A percentile compares a stretch with the other conserved stretches of the same genome.
Evolutionary conservation across 2,329 filamentous ascomycete genomes (phyloP).

Genomic region (Botrytis sinoallii): DNA sequence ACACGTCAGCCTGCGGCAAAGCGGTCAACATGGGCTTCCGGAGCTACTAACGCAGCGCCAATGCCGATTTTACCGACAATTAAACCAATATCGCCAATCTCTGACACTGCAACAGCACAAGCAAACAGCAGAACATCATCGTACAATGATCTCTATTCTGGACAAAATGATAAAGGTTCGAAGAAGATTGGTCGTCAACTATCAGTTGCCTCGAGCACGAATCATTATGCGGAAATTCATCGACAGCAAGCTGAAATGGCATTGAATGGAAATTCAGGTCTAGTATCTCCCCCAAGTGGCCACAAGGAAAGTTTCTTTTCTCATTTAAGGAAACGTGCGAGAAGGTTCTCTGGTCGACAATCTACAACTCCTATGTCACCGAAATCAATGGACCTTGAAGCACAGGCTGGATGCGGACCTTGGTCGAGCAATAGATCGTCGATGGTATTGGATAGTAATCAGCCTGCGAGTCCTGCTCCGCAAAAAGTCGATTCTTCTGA

Average conservation of each 20-base stretch:
- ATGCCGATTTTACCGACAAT: slow-evolving; percentile 97
- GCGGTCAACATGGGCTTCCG: slow-evolving; percentile 90
- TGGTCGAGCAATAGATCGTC: slow-evolving; percentile 86
- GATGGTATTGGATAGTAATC: slow-evolving; percentile 64
- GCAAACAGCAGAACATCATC: slow-evolving; percentile 64
- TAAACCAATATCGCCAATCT: slow-evolving; percentile 91
- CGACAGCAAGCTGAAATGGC: slow-evolving; percentile 88
- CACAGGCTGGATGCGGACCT: slow-evolving; percentile 86
- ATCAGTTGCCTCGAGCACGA: slow-evolving; percentile 86
- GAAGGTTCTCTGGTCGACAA: slow-evolving; percentile 87
- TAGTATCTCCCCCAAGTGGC: slow-evolving; percentile 72
- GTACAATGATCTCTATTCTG: slow-evolving; percentile 48
- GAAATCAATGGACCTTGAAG: slow-evolving; percentile 80
- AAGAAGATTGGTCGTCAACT: slow-evolving; percentile 96
- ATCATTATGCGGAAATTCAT: slow-evolving; percentile 87
- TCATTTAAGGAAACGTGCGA: slow-evolving; percentile 87
- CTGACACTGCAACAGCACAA: slow-evolving; percentile 86
- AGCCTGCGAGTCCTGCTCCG: slow-evolving; percentile 45
- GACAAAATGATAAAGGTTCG: slow-evolving; percentile 59
- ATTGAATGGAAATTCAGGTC: slow-evolving; percentile 70
- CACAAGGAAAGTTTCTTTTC: slow-evolving; percentile 98
- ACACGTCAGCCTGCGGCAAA: slow-evolving; percentile 60
- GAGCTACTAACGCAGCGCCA: slow-evolving; percentile 73
- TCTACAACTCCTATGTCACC: slow-evolving; percentile 72
- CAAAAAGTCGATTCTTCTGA: slow-evolving; percentile 58